Evolutionary conservation across 1,284 basidiomycete species (phyloP).

Genomic region (Sanghuangporus baumii): DNA sequence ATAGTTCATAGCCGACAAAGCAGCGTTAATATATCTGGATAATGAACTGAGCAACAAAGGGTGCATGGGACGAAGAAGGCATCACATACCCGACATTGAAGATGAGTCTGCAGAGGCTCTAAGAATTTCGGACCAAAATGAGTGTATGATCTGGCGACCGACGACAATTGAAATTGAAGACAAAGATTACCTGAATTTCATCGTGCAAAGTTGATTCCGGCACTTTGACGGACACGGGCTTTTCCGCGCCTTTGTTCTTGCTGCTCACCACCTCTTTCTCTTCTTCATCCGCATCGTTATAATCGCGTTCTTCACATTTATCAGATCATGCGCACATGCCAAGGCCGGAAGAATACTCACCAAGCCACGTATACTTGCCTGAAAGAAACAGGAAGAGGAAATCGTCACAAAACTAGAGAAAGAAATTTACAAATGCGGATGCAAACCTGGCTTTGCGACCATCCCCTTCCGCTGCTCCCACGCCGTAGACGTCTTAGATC

Average conservation of each 20-base stretch:
- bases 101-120: constrained; percentile 50
- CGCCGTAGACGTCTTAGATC: constrained; percentile 41
- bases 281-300: constrained; percentile 40
- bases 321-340: background rate
- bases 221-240: constrained; percentile 30
- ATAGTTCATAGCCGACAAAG: constrained; percentile 64
- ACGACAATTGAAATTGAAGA: constrained; percentile 4
- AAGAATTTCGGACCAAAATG: background rate
- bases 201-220: constrained; percentile 42
- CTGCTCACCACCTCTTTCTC: constrained; percentile 20
- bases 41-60: background rate
- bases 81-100: constrained; percentile 43
- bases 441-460: constrained; percentile 41
- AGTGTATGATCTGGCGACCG: background rate
- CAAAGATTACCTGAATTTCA: constrained; percentile 44
- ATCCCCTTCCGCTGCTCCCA: constrained; percentile 54
- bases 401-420: background rate
- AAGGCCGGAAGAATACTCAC: constrained; percentile 23
- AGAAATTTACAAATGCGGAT: background rate
- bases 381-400: background rate
- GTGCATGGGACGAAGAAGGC: background rate
- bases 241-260: constrained; percentile 27
- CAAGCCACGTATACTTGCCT: constrained; percentile 61
- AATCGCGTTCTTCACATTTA: constrained; percentile 41
- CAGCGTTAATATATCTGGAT: constrained; percentile 46